Evolutionary conservation across 441 rosid genomes (phyloP).

Genomic region (Erodium chrysanthum): DNA sequence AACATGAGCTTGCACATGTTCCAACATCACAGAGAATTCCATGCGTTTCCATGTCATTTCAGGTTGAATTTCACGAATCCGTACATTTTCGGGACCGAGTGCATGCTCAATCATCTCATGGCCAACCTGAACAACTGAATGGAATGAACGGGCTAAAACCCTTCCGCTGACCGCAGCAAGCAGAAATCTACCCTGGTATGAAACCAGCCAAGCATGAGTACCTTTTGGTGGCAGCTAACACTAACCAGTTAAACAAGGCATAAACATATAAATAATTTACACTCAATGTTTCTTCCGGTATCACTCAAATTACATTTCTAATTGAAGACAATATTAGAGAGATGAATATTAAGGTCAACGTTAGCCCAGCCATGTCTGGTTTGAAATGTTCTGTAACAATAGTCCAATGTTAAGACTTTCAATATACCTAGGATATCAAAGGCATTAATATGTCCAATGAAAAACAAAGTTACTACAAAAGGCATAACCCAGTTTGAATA

Average conservation of each 20-base stretch:
- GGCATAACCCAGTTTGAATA: not conserved
- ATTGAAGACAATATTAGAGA: not conserved
- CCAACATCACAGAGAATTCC: conserved; percentile 94
- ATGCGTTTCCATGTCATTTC: conserved; percentile 86
- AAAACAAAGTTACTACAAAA: not conserved
- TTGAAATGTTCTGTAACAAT: not conserved
- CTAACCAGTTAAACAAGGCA: not conserved
- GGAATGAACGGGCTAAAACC: conserved; percentile 84
- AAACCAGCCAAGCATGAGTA: conserved; percentile 14
- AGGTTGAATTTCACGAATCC: conserved; percentile 59
- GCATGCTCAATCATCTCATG: conserved; percentile 73
- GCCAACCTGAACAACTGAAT: conserved; percentile 78
- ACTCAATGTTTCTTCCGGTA: not conserved
- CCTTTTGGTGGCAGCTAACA: conserved; percentile 6
- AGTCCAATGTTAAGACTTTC: not conserved
- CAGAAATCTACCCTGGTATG: conserved; percentile 83
- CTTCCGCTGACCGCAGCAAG: conserved; percentile 97
- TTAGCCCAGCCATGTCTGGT: not conserved
- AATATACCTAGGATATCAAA: not conserved
- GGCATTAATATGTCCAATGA: not conserved
- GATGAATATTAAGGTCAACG: not conserved
- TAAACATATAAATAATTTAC: not conserved
- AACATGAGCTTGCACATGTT: conserved; percentile 98
- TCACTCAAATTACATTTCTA: not conserved
- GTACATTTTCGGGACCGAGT: conserved; percentile 44